These are phyloP conservation scores for Yamadazyma siamensis DNA, from an alignment of 1,139 yeast species.

Conservation along the genomic window DNA sequence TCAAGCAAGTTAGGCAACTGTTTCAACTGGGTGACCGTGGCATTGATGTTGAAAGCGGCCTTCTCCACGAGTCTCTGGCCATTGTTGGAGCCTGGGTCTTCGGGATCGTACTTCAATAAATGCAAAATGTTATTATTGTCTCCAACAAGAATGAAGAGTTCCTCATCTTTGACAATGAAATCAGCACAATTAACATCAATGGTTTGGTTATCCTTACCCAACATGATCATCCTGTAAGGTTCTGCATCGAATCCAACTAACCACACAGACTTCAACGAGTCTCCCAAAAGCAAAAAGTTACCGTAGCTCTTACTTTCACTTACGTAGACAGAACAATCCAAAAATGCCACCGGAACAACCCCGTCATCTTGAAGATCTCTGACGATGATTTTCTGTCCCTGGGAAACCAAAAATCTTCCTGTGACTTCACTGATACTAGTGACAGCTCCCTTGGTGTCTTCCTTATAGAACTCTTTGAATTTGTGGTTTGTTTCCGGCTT, in stretches of 20 bases:
- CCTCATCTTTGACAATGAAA: conserved; percentile 68
- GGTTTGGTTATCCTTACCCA: conserved; percentile 71
- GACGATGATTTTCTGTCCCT: conserved; percentile 82
- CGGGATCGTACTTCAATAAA: conserved; percentile 85
- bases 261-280: conserved; percentile 75
- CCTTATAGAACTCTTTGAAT: conserved; percentile 71
- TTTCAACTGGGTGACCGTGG: conserved; percentile 56
- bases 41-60: conserved; percentile 69
- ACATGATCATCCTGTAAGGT: conserved; percentile 78
- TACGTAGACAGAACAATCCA: conserved; percentile 78
- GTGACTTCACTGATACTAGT: conserved; percentile 75
- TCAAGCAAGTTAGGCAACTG: conserved; percentile 47
- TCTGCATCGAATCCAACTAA: conserved; percentile 92
- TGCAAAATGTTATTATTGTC: conserved; percentile 73
- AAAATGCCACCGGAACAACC: conserved; percentile 89
- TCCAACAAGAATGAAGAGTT: conserved; percentile 62
- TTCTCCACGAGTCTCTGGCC: conserved; percentile 75
- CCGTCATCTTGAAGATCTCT: conserved; percentile 83
- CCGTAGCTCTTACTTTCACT: conserved; percentile 82
- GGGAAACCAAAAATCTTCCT: conserved; percentile 81
- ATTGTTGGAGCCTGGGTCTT: conserved; percentile 75
- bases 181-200: conserved; percentile 68
- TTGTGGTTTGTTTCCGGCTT: conserved; percentile 81
- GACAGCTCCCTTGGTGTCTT: conserved; percentile 82
- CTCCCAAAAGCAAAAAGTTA: conserved; percentile 75